These are phyloP conservation scores for Penium margaritaceum DNA, from an alignment of 139 green algal genomes.

Conservation along the genomic window DNA sequence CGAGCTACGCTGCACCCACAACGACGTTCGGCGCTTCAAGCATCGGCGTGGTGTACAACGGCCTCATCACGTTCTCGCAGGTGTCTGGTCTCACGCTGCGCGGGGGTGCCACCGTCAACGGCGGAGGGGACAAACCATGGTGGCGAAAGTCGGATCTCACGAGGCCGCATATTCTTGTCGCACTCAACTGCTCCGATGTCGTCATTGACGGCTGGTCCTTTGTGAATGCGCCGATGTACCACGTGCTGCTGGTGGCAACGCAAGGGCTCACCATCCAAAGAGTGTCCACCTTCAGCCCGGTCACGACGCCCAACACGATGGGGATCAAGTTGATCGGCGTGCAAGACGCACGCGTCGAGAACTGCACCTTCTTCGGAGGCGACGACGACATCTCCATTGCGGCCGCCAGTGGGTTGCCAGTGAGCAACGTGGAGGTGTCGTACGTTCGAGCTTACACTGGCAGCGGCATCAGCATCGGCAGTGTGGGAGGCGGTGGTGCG, in stretches of 20 bases:
- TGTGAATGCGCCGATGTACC: slow-evolving; percentile 2
- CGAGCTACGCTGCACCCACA: not conserved
- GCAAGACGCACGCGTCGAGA: not conserved
- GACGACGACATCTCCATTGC: not conserved
- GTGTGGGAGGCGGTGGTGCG: too few relatives aligned
- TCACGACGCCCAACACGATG: not conserved
- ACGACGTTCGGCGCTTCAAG: not conserved
- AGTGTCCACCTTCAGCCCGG: not conserved
- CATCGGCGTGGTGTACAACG: not conserved
- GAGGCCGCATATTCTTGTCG: not conserved
- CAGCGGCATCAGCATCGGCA: too few relatives aligned
- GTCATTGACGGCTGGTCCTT: not conserved
- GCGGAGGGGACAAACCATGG: not conserved
- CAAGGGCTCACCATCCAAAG: not conserved
- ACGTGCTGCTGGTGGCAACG: not conserved
- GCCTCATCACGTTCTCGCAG: not conserved
- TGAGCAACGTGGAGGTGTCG: too few relatives aligned
- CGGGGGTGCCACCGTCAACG: not conserved
- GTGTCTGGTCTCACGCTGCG: not conserved
- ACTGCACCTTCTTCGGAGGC: slow-evolving; percentile 1
- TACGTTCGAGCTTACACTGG: too few relatives aligned
- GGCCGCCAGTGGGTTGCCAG: too few relatives aligned
- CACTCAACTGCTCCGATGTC: not conserved
- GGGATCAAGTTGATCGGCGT: not conserved
- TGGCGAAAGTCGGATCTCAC: slow-evolving; percentile 1